Evolutionary conservation across 2,329 filamentous ascomycete genomes (phyloP).

Genomic region (Monosporascus sp.): DNA sequence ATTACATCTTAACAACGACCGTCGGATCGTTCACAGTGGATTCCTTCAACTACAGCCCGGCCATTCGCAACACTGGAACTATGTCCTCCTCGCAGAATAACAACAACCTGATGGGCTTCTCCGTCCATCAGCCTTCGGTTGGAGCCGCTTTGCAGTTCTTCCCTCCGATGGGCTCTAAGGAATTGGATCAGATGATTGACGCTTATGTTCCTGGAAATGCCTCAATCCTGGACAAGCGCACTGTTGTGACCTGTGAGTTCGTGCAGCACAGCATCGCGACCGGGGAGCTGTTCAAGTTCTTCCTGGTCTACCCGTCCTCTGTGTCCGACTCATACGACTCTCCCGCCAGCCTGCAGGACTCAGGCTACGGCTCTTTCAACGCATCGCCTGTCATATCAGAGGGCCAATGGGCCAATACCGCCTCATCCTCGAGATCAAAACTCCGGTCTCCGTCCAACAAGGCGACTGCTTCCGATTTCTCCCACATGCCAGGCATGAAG

Average conservation of each 20-base stretch:
- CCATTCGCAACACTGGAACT: constrained; percentile 7
- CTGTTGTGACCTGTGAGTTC: constrained; percentile 54
- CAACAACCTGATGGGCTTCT: constrained; percentile 44
- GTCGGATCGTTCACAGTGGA: constrained; percentile 12
- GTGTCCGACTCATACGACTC: constrained; percentile 34
- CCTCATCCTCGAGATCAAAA: constrained; percentile 25
- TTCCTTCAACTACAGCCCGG: constrained; percentile 6
- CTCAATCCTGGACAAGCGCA: constrained; percentile 54
- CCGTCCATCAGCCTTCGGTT: constrained; percentile 53
- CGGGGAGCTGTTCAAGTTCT: constrained; percentile 57
- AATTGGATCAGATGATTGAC: constrained; percentile 57
- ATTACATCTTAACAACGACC: not conserved
- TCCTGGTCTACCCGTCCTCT: constrained; percentile 40
- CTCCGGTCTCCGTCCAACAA: constrained; percentile 23
- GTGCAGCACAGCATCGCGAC: constrained; percentile 48
- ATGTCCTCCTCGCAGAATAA: constrained; percentile 31
- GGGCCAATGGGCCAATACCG: constrained; percentile 37
- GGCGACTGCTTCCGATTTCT: constrained; percentile 37
- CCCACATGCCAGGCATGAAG: constrained; percentile 57
- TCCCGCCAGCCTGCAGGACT: constrained; percentile 40
- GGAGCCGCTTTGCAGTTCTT: constrained; percentile 59
- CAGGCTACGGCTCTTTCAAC: constrained; percentile 42
- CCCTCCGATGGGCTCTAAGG: constrained; percentile 56
- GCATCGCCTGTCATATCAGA: constrained; percentile 45
- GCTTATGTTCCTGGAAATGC: constrained; percentile 50